These are phyloP conservation scores for Calendula officinalis DNA, from an alignment of 129 eudicot genomes.

Conservation along the genomic window DNA sequence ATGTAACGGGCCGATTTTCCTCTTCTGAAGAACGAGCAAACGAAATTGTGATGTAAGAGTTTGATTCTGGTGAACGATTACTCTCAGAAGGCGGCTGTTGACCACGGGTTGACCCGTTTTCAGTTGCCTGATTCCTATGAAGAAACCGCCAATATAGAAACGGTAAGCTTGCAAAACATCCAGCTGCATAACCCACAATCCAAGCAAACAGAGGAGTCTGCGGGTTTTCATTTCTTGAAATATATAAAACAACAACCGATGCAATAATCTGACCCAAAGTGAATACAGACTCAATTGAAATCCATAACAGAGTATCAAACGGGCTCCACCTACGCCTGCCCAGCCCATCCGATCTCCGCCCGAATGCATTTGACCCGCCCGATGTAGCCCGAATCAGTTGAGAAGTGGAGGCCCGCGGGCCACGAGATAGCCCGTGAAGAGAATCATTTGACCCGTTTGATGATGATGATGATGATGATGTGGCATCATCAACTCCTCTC, in stretches of 20 bases:
- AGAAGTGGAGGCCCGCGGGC: conserved; percentile 27
- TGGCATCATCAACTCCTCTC: conserved; percentile 44
- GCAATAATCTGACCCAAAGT: conserved; percentile 60
- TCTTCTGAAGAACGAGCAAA: conserved; percentile 53
- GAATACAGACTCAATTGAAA: conserved; percentile 57
- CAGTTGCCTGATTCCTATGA: conserved; percentile 52
- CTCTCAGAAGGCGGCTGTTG: conserved; percentile 41
- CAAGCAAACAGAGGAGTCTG: conserved; percentile 78
- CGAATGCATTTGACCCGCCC: conserved; percentile 27
- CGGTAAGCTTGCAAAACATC: conserved; percentile 64
- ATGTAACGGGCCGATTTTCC: conserved; percentile 38
- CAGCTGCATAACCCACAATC: conserved; percentile 74
- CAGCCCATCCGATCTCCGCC: conserved; percentile 49
- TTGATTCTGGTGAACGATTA: conserved; percentile 43
- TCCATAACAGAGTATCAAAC: conserved; percentile 58
- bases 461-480: conserved; percentile 54
- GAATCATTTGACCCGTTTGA: conserved; percentile 36
- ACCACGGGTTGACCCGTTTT: conserved; percentile 32
- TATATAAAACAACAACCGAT: conserved; percentile 46
- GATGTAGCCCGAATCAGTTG: conserved; percentile 37
- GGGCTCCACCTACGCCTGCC: conserved; percentile 70
- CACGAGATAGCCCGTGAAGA: conserved; percentile 27
- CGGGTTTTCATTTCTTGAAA: conserved; percentile 63
- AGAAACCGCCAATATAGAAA: conserved; percentile 68
- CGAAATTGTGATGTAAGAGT: conserved; percentile 62